Conservation (phyloP, 2,329 filamentous ascomycete genomes). For the Stachybotrys echinatus region DNA sequence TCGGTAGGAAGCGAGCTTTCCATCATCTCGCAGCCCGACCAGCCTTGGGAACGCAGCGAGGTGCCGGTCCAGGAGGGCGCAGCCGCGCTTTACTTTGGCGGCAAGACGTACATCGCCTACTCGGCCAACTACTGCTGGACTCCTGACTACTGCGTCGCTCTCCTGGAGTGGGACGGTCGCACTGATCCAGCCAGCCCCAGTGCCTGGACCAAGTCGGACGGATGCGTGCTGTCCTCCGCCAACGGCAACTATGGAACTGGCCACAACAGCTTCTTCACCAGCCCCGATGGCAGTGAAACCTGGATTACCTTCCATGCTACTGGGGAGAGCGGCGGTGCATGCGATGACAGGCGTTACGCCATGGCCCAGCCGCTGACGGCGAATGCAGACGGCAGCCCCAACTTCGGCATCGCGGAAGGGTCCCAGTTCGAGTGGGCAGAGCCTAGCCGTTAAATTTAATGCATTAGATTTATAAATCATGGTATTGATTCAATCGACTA, state of each 20-base stretch:
- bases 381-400: conserved; percentile 44
- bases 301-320: conserved; percentile 55
- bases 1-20: conserved; percentile 35
- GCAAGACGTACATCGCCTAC: conserved; percentile 47
- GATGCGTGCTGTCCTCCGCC: conserved; percentile 44
- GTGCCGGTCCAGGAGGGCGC: conserved; percentile 51
- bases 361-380: conserved; percentile 46
- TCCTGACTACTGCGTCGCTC: conserved; percentile 44
- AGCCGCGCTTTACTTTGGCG: conserved; percentile 45
- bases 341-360: conserved; percentile 48
- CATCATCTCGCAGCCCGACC: conserved; percentile 45
- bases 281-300: conserved; percentile 46
- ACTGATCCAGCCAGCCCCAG: conserved; percentile 36
- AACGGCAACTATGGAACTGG: conserved; percentile 54
- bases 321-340: conserved; percentile 39
- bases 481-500: too few relatives aligned
- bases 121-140: conserved; percentile 55
- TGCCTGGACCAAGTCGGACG: conserved; percentile 46
- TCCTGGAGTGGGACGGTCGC: conserved; percentile 46
- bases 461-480: too few relatives aligned
- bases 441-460: conserved; percentile 4
- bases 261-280: conserved; percentile 54
- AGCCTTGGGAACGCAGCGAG: conserved; percentile 44
- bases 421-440: conserved; percentile 15
- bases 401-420: conserved; percentile 36